These are phyloP conservation scores for Syzygium jambos DNA, from an alignment of 345 rosid genomes.

Conservation along the genomic window DNA sequence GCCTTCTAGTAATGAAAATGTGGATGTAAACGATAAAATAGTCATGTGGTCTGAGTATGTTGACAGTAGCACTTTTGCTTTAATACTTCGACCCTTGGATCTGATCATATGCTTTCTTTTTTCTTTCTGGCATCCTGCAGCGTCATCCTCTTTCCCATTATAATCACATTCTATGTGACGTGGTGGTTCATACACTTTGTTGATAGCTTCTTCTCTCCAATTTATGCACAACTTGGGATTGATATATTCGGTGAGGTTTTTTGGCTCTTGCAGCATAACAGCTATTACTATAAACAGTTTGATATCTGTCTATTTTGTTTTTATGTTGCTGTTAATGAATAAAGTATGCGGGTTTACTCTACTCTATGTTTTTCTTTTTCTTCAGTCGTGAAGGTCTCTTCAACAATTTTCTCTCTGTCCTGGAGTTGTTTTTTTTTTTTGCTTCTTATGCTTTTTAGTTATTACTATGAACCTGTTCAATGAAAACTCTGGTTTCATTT, in stretches of 20 bases:
- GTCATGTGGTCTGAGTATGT: not conserved
- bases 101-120: conserved; percentile 3
- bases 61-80: not conserved
- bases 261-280: not conserved
- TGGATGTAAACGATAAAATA: not conserved
- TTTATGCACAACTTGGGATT: conserved; percentile 88
- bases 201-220: conserved; percentile 97
- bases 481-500: not conserved
- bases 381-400: not conserved
- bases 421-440: not conserved
- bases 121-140: conserved; percentile 39
- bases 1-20: not conserved
- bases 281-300: not conserved
- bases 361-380: not conserved
- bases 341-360: not conserved
- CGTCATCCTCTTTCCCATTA: conserved; percentile 91
- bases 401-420: not conserved
- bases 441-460: not conserved
- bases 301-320: not conserved
- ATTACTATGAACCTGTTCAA: not conserved
- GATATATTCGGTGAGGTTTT: conserved; percentile 71
- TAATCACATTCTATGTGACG: conserved; percentile 86
- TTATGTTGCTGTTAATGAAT: not conserved
- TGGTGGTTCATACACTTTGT: conserved; percentile 99
- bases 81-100: not conserved